Evolutionary conservation across 306 rosid species (phyloP), one percentile per base, ranked within the genome.

Genomic region (Albizia julibrissin): DNA sequence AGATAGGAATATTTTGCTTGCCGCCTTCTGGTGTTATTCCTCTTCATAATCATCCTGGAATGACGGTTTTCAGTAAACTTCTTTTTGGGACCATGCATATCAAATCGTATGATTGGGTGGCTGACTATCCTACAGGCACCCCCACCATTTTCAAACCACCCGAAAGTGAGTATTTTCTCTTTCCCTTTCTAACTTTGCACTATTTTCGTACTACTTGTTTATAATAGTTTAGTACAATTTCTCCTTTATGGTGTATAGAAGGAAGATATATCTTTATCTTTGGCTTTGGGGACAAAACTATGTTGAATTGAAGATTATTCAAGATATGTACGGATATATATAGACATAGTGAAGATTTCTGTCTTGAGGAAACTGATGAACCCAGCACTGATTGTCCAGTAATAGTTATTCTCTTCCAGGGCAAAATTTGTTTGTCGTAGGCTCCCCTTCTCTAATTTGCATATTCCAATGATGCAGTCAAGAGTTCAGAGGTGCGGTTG

Each of bases 1-100:
- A 95, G 99, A 93, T 95, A 90, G 97, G 99, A 54, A 91, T 95
- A 82, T 95, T 93, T 85, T 95, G 98, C 89, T 82, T 95, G 87
- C 99, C 99, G 49, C 97, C 98, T 39, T 87, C 90, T 4, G 98
- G 94, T 27, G 93, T 93, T 67, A 79, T 95, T 83, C 99, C 99
- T 9, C 98, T 95, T 82, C 99, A 95, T 72, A 95, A 95, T 84
- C 99, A 95, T 81, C 99, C 99, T 0, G 99, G 91, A 80, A 95
- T 95, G 99, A 95, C 98, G 6, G 99, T 95, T 80, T 95, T 95
- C 49, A 89, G 98, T 37, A 95, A 95, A 82, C 92, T 95, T 74
- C 90, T 95, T 8, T 90, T 93, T 24, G 99, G 99, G 78, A 91
- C 93, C 2, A 91, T 95, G 98, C 97, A 95, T 84, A 91, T 95